phyloP scores from a whole-genome alignment of 2,329 filamentous ascomycete genomes.

The Penicillium concentricum region DNA sequence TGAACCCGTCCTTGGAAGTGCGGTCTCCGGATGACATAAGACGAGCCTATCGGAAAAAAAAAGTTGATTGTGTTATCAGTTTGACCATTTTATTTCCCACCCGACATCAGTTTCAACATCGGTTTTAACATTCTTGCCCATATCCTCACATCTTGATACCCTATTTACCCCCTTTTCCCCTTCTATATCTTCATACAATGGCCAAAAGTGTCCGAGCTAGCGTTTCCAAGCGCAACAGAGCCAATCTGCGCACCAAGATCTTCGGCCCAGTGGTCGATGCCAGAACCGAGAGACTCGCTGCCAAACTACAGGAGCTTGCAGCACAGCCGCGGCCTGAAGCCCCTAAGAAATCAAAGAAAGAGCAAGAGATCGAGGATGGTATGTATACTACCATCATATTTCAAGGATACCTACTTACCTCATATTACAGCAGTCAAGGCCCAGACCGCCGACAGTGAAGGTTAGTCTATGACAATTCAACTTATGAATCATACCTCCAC shows the following conservation, averaged over 20 bases:
- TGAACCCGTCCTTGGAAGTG: constrained; percentile 4
- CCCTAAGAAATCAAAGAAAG: constrained; percentile 44
- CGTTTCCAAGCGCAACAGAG: constrained; percentile 77
- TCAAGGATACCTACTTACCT: background rate
- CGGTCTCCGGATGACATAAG: constrained; percentile 36
- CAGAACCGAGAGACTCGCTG: constrained; percentile 77
- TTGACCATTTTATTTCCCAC: background rate
- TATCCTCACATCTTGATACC: background rate
- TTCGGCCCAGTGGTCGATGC: constrained; percentile 81
- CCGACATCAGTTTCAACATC: background rate
- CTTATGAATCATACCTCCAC: background rate
- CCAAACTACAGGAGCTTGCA: constrained; percentile 79
- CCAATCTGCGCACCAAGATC: constrained; percentile 73
- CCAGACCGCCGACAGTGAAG: constrained; percentile 24
- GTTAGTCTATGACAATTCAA: background rate
- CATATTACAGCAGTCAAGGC: constrained; percentile 7
- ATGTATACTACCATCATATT: constrained; percentile 10
- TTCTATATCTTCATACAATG: constrained; percentile 56
- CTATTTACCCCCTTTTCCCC: background rate
- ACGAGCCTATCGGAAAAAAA: constrained; percentile 19
- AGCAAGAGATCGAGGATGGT: constrained; percentile 27
- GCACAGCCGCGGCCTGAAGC: constrained; percentile 68
- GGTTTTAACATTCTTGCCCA: background rate
- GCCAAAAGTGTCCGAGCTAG: constrained; percentile 83
- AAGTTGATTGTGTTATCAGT: constrained; percentile 10